These are phyloP conservation scores for Lepidium africanum DNA, from an alignment of 345 rosid genomes.

Conservation along the genomic window DNA sequence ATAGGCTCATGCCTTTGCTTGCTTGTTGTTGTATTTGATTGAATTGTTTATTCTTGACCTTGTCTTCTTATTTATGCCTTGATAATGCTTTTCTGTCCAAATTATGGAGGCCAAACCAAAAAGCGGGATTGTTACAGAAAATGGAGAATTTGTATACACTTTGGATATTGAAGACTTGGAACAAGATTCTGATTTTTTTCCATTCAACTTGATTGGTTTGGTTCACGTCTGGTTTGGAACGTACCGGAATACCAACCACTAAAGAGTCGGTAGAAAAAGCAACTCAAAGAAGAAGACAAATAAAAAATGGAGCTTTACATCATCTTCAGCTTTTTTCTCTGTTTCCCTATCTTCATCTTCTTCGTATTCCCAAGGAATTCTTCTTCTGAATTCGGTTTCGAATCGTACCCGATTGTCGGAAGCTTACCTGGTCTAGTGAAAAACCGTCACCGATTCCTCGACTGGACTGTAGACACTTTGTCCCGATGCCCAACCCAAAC, in stretches of 20 bases:
- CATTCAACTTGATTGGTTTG: neutral
- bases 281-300: constrained; percentile 1
- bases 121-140: constrained; percentile 64
- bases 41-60: neutral
- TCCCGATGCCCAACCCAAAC: constrained; percentile 46
- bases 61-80: neutral
- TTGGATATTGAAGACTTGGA: constrained; percentile 71
- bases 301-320: neutral
- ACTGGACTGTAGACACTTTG: constrained; percentile 49
- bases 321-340: constrained; percentile 9
- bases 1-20: neutral
- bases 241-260: neutral
- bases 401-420: constrained; percentile 50
- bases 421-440: constrained; percentile 28
- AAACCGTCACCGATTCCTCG: constrained; percentile 37
- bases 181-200: constrained; percentile 51
- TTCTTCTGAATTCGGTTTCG: constrained; percentile 18
- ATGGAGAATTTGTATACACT: constrained; percentile 61
- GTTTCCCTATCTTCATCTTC: constrained; percentile 16
- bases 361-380: neutral
- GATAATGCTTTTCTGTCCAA: constrained; percentile 15
- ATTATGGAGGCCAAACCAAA: constrained; percentile 68
- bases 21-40: neutral
- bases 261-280: neutral
- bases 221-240: neutral